A percentile compares a stretch with the other conserved stretches of the same genome.
These are phyloP conservation scores for Lachnellula subtilissima DNA, from an alignment of 2,329 filamentous ascomycete species.

Conservation along the genomic window DNA sequence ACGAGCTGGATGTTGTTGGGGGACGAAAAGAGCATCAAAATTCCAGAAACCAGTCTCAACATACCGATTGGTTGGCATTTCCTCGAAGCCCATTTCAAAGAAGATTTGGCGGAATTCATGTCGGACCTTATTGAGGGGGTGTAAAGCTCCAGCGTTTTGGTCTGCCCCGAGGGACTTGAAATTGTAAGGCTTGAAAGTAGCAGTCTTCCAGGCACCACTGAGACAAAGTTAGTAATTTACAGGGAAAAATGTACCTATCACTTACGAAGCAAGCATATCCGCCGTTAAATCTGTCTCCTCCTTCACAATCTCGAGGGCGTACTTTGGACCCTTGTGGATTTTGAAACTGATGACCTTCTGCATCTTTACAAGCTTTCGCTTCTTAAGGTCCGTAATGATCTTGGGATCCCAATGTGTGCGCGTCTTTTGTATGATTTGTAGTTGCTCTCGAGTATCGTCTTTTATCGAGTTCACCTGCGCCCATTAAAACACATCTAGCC, in stretches of 20 bases:
- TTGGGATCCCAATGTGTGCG: slow-evolving; percentile 69
- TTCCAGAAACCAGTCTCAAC: slow-evolving; percentile 99
- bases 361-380: slow-evolving; percentile 81
- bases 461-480: slow-evolving; percentile 63
- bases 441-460: slow-evolving; percentile 72
- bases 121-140: slow-evolving; percentile 86
- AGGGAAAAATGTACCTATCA: background rate
- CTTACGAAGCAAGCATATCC: slow-evolving; percentile 73
- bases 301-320: slow-evolving; percentile 79
- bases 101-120: slow-evolving; percentile 96
- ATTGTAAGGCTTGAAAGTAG: slow-evolving; percentile 80
- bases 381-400: slow-evolving; percentile 75
- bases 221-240: slow-evolving; percentile 13
- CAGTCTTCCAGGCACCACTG: slow-evolving; percentile 84
- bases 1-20: slow-evolving; percentile 94
- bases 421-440: slow-evolving; percentile 67
- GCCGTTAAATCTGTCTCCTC: slow-evolving; percentile 93
- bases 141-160: slow-evolving; percentile 57
- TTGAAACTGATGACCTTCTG: slow-evolving; percentile 84
- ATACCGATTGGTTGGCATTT: slow-evolving; percentile 93
- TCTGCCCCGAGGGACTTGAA: slow-evolving; percentile 62
- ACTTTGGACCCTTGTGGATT: slow-evolving; percentile 80
- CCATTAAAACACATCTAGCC: slow-evolving; percentile 9
- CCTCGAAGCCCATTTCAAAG: slow-evolving; percentile 98
- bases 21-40: slow-evolving; percentile 94